Evolutionary conservation across 257 asterid genomes (phyloP).

Genomic region (Primulina huaijiensis): DNA sequence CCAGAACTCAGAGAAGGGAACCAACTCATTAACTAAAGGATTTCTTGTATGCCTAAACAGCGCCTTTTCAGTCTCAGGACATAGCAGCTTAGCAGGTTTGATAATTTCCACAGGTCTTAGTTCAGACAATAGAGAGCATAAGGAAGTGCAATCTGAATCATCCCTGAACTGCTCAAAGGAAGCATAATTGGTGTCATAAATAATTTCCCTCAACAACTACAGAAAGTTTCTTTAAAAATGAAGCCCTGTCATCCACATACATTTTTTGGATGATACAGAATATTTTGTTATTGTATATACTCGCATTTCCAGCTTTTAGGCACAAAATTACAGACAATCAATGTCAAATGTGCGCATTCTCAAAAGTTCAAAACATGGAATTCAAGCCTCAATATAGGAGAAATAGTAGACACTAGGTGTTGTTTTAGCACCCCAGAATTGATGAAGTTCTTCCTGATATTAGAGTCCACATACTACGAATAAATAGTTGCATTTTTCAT

Average conservation of each 20-base stretch:
- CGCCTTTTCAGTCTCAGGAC: slow-evolving; percentile 79
- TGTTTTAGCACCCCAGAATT: slow-evolving; percentile 9
- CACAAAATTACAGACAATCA: neutral
- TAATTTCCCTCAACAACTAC: slow-evolving; percentile 6
- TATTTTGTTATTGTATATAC: neutral
- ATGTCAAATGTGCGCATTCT: neutral
- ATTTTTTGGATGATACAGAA: neutral
- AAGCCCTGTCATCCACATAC: slow-evolving; percentile 12
- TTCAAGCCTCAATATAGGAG: slow-evolving; percentile 1
- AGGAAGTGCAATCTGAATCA: slow-evolving; percentile 85
- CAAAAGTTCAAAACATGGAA: slow-evolving; percentile 7
- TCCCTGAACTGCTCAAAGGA: slow-evolving; percentile 71
- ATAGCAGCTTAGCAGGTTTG: slow-evolving; percentile 86
- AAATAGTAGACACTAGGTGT: neutral
- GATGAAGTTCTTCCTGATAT: neutral
- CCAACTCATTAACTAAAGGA: slow-evolving; percentile 79
- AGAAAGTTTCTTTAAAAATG: slow-evolving; percentile 17
- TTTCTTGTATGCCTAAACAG: slow-evolving; percentile 70
- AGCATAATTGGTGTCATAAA: slow-evolving; percentile 25
- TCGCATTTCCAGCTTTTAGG: neutral
- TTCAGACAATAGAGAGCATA: slow-evolving; percentile 82
- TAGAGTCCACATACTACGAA: neutral
- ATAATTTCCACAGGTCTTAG: slow-evolving; percentile 91
- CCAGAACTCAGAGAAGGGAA: slow-evolving; percentile 94
- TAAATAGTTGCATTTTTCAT: neutral